These are phyloP conservation scores for Apiospora hydei DNA, from an alignment of 2,329 filamentous ascomycete species.

Conservation along the genomic window DNA sequence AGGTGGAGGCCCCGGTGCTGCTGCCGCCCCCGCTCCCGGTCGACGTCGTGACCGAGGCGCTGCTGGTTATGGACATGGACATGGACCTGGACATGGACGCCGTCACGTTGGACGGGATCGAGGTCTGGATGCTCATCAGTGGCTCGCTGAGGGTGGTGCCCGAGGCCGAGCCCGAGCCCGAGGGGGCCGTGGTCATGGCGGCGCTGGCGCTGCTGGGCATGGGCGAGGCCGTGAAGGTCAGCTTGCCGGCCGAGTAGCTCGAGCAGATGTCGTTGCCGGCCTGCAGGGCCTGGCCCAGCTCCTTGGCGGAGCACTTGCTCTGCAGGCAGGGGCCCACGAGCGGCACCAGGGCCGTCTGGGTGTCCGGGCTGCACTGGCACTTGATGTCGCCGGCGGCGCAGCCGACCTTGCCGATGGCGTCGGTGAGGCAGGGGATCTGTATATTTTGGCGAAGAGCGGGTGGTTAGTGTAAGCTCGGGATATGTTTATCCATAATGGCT, in stretches of 20 bases:
- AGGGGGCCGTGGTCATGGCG: not conserved
- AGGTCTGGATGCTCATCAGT: slow-evolving; percentile 8
- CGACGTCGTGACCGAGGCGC: not conserved
- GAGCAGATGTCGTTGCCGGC: slow-evolving; percentile 16
- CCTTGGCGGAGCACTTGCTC: not conserved
- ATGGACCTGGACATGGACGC: not conserved
- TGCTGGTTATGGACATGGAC: not conserved
- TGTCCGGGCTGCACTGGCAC: slow-evolving; percentile 5
- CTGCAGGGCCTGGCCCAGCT: slow-evolving; percentile 13
- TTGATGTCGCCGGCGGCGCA: not conserved
- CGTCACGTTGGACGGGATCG: slow-evolving; percentile 3
- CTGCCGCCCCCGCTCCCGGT: not conserved
- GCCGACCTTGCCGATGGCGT: slow-evolving; percentile 1
- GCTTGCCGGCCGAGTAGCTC: slow-evolving; percentile 17
- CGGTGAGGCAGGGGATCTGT: slow-evolving; percentile 20
- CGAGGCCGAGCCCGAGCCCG: not conserved
- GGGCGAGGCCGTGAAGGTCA: slow-evolving; percentile 8
- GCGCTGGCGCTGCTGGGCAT: slow-evolving; percentile 9
- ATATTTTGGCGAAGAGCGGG: not conserved
- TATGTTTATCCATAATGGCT: not conserved
- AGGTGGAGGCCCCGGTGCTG: not conserved
- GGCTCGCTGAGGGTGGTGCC: not conserved
- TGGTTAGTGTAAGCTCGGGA: not conserved
- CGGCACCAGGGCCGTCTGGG: not conserved
- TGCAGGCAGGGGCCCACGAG: slow-evolving; percentile 12